These are phyloP conservation scores for Euphorbia tirucalli DNA, from an alignment of 345 rosid genomes.

Conservation along the genomic window DNA sequence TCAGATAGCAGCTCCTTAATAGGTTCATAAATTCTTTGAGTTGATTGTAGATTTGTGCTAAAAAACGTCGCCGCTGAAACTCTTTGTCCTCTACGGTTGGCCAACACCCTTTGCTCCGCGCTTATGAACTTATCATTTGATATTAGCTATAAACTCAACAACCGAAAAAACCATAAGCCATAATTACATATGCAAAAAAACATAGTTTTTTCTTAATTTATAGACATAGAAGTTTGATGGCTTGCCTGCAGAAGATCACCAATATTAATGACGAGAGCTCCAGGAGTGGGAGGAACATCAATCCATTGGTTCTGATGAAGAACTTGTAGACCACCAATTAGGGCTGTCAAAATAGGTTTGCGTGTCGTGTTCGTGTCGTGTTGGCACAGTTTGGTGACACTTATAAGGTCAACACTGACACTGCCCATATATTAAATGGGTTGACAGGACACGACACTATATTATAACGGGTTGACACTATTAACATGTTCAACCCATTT, in stretches of 20 bases:
- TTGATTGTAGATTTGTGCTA: not conserved
- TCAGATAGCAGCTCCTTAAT: slow-evolving; percentile 22
- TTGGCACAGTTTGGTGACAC: too few relatives aligned
- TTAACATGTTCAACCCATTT: too few relatives aligned
- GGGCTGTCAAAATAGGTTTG: too few relatives aligned
- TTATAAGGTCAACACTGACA: too few relatives aligned
- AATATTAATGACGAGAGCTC: slow-evolving; percentile 18
- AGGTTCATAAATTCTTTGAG: slow-evolving; percentile 11
- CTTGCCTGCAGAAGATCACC: slow-evolving; percentile 28
- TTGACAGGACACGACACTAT: too few relatives aligned
- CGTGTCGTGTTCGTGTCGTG: too few relatives aligned
- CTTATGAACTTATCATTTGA: slow-evolving; percentile 50
- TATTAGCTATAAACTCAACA: slow-evolving; percentile 29
- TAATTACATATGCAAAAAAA: too few relatives aligned
- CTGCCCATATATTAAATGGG: too few relatives aligned
- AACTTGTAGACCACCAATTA: slow-evolving; percentile 28
- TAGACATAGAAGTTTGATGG: not conserved
- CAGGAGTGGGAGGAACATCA: slow-evolving; percentile 18
- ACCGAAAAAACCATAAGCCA: too few relatives aligned
- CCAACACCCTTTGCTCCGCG: slow-evolving; percentile 38
- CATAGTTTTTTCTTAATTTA: too few relatives aligned
- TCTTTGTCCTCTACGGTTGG: slow-evolving; percentile 12
- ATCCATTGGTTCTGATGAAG: slow-evolving; percentile 24
- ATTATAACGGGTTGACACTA: too few relatives aligned
- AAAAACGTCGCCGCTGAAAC: slow-evolving; percentile 19